Evolutionary conservation across 768 basidiomycete species (phyloP).

Genomic region (Artomyces pyxidatus): DNA sequence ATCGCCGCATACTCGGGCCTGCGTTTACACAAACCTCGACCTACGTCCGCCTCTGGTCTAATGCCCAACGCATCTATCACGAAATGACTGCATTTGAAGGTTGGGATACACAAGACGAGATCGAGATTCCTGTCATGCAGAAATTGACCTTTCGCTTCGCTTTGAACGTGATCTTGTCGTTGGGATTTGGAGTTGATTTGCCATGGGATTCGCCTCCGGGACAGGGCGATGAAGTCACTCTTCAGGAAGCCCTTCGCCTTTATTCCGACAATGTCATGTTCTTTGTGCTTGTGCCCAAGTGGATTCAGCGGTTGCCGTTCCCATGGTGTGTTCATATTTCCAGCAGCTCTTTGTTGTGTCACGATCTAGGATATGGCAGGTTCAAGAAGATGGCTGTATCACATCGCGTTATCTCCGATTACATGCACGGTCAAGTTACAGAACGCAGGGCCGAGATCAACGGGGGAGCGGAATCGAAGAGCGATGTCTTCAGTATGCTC

Average conservation of each 20-base stretch:
- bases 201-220: slow-evolving; percentile 4
- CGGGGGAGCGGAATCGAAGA: background rate
- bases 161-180: background rate
- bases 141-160: background rate
- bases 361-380: no score
- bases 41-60: background rate
- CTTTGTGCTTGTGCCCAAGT: background rate
- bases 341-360: no score
- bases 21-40: background rate
- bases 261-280: background rate
- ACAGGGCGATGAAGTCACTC: no score
- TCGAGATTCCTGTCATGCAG: background rate
- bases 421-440: slow-evolving; percentile 3
- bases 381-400: background rate
- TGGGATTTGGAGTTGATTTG: background rate
- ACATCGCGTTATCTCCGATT: background rate
- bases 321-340: background rate
- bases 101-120: background rate
- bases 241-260: slow-evolving; percentile 2
- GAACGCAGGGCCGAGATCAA: slow-evolving; percentile 8
- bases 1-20: background rate
- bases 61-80: background rate
- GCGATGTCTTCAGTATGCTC: slow-evolving; percentile 12
- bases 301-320: slow-evolving; percentile 1
- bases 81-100: background rate